Base-by-base conservation (phyloP, 2,329 filamentous ascomycete genomes). In the Fusarium robinianum region DNA sequence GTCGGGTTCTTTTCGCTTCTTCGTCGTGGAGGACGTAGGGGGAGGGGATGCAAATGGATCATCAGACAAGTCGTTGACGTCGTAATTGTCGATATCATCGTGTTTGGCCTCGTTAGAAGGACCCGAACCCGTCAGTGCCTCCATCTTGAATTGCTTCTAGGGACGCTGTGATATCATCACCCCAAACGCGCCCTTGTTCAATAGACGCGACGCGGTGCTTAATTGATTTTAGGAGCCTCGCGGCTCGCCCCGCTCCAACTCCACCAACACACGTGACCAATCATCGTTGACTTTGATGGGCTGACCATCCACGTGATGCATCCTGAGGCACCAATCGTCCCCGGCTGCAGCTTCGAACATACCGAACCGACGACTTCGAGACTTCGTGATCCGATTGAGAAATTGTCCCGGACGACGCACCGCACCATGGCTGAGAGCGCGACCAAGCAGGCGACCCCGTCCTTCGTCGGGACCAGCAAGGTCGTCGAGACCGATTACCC, bases 401-500 rank as follows among this genome's bases (percentile, higher is more conserved):
- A 55, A 57, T 57, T 61, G 51, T 49, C 54, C 52, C 53, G 56
- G 60, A 60, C 55, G 51, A 59, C 51, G 49, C 44, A 62, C 46
- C 52, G 40, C 58, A 69, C 49, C 59, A 71, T 71, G 69, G 66
- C 67, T 52, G 67, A 70, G 48, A 67, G 57, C 51, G 60, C 62
- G 61, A 68, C 63, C 49, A 71, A 70, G 59, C 66, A 68, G 61
- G 53, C 62, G 40, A 53, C 55, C 25, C 46, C 63, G 46, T 64
- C 69, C 38, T 71, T 62, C 51, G 61, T 67, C 44, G 69, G 67
- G 46, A 63, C 67, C 46, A 85, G 87, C 67, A 95, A 94, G 81
- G 79, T 83, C 67, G 74, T 90, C 61, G 78, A 85, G 68, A 88
- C 88, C 62, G 85, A 94, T 49, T 97, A 88, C 70, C 92, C 92